Evolutionary conservation across 139 green algal species (phyloP), one percentile per base, ranked within the genome.

Genomic region (Mychonastes homosphaera): DNA sequence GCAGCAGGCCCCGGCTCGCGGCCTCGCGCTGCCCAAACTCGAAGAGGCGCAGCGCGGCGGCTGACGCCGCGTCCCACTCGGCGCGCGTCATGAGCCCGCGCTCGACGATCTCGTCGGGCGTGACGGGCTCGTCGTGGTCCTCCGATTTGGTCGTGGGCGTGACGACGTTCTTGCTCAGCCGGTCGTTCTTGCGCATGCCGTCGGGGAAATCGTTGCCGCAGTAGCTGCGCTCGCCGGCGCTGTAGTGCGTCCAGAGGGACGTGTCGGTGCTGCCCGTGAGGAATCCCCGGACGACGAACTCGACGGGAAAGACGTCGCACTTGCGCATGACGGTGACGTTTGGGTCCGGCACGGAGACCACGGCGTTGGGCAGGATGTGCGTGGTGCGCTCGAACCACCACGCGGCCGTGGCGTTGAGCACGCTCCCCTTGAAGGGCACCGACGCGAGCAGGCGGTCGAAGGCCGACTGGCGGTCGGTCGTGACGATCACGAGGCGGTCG

Each of bases 201-300:
- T 98, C 92, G 4, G 84, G 87, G 64, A 99, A 90, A 8, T 36
- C 32, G 71, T 98, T 95, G 41, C 92, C 92, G 71, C 92, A 98
- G 79, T 99, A 99, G 29, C 78, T 29, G 2, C 92, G 80, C 36
- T 69, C 74, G 6, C 91, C 91, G 5, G 56, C 66, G 18, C 79
- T 88, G 74, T 99, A 99, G 67, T 95, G 82, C 18, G 92, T 99
- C 92, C 92, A 98, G 34, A 99, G 70, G 3, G 87, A 96, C 27
- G 92, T 99, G 63, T 87, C 82, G 6, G 92, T 99, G 67, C 72
- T 89, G 57, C 91, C 90, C 41, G 92, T 99, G 71, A 99, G 83
- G 81, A 87, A 99, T 30, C 89, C 92, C 2, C 92, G 62, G 16
- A 92, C 84, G 30, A 98, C 91, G 77, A 97, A 96, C 79, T 99